phyloP scores from a whole-genome alignment of 139 green algal species.

The Picocystis salinarum region DNA sequence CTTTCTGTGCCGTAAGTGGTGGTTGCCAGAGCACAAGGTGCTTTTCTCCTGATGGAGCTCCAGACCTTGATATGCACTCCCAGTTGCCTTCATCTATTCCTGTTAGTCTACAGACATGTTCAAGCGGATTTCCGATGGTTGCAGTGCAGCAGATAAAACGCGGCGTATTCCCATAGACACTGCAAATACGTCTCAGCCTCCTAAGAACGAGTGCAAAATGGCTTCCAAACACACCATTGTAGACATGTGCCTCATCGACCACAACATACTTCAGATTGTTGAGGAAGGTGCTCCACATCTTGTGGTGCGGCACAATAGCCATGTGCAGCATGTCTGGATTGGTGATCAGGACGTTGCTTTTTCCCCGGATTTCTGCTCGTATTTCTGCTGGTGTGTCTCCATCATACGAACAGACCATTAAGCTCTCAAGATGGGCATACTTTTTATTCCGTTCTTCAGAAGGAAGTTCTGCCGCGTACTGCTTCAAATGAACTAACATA shows the following conservation, averaged over 20 bases:
- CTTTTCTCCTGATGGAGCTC: constrained; percentile 6
- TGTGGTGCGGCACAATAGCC: constrained; percentile 9
- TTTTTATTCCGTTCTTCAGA: not conserved
- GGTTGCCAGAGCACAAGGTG: constrained; percentile 11
- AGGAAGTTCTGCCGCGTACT: not conserved
- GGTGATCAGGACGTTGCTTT: constrained; percentile 12
- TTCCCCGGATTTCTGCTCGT: not conserved
- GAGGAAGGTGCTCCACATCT: constrained; percentile 14
- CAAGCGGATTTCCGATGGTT: constrained; percentile 13
- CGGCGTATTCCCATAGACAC: constrained; percentile 1
- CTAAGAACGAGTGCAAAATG: constrained; percentile 8
- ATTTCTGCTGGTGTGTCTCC: constrained; percentile 1
- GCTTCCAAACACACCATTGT: constrained; percentile 10
- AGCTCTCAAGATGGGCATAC: not conserved
- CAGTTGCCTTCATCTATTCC: constrained; percentile 1
- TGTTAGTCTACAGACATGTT: not conserved
- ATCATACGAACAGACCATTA: not conserved
- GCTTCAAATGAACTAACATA: not conserved
- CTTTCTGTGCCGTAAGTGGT: too few species aligned
- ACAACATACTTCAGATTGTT: constrained; percentile 11
- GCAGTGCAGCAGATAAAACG: constrained; percentile 14
- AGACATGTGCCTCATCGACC: constrained; percentile 16
- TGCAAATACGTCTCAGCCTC: constrained; percentile 9
- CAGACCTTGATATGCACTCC: constrained; percentile 4
- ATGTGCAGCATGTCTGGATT: constrained; percentile 24